phyloP scores from a whole-genome alignment of 2,329 filamentous ascomycete genomes.

The Albophoma yamanashiensis region DNA sequence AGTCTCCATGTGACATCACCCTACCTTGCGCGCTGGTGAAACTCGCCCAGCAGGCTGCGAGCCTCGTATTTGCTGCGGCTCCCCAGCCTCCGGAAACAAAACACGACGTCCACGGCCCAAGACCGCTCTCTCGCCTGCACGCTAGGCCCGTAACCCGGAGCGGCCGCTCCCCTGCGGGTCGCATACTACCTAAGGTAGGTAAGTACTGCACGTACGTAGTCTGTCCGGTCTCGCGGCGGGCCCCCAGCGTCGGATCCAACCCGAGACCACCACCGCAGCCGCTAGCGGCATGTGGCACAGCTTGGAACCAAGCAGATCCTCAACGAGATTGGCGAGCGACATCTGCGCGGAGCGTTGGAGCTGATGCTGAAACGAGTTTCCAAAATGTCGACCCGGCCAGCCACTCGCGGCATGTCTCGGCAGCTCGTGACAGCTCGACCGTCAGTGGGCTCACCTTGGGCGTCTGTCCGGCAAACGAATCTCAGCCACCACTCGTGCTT shows the following conservation, averaged over 20 bases:
- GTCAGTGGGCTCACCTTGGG: background rate
- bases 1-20: background rate
- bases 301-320: background rate
- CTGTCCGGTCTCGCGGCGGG: background rate
- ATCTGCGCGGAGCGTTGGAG: background rate
- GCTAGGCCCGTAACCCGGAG: background rate
- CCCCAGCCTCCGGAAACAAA: background rate
- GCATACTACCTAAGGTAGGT: too few species aligned
- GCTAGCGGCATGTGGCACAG: background rate
- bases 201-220: too few species aligned
- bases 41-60: background rate
- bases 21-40: background rate
- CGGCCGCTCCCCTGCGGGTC: background rate
- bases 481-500: background rate
- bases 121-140: too few species aligned
- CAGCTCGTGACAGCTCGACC: background rate
- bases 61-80: background rate
- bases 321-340: background rate
- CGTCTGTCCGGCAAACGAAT: background rate
- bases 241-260: background rate
- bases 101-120: background rate
- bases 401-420: background rate
- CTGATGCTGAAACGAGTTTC: background rate
- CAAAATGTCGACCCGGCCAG: background rate
- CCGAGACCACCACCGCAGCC: background rate